A percentile compares a stretch with the other conserved stretches of the same genome.
phyloP scores from a whole-genome alignment of 23 red algal species.

The Gracilaria caudata region DNA sequence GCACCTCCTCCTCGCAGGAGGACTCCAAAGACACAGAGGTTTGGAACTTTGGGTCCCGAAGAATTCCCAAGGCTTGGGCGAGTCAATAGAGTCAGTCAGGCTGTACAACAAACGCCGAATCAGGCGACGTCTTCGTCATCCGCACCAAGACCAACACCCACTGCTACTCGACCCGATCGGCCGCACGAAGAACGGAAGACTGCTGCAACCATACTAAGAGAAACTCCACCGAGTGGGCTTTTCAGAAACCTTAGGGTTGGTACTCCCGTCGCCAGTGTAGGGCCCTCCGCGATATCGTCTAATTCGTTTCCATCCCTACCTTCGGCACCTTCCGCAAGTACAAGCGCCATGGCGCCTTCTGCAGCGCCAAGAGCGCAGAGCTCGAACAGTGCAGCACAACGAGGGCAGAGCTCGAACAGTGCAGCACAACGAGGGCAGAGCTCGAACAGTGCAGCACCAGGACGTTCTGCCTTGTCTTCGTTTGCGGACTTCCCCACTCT shows the following conservation, averaged over 20 bases:
- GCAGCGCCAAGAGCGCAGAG: background rate
- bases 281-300: background rate
- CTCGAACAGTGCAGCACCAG: background rate
- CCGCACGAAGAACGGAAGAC: background rate
- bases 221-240: background rate
- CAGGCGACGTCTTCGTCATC: slow-evolving; percentile 15
- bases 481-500: slow-evolving; percentile 26
- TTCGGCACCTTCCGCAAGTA: slow-evolving; percentile 9
- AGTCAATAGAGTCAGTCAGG: slow-evolving; percentile 4
- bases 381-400: background rate
- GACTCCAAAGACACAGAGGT: slow-evolving; percentile 22
- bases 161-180: background rate
- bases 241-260: slow-evolving; percentile 10
- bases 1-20: slow-evolving; percentile 12
- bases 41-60: slow-evolving; percentile 53
- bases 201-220: slow-evolving; percentile 22
- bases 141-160: background rate
- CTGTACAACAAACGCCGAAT: background rate
- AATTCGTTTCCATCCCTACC: slow-evolving; percentile 30
- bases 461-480: background rate
- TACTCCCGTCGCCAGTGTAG: background rate
- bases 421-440: background rate
- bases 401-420: background rate
- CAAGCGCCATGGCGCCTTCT: background rate
- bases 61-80: slow-evolving; percentile 51